These are phyloP conservation scores for Starmerella sirachaensis DNA, from an alignment of 805 yeast species.

Conservation along the genomic window DNA sequence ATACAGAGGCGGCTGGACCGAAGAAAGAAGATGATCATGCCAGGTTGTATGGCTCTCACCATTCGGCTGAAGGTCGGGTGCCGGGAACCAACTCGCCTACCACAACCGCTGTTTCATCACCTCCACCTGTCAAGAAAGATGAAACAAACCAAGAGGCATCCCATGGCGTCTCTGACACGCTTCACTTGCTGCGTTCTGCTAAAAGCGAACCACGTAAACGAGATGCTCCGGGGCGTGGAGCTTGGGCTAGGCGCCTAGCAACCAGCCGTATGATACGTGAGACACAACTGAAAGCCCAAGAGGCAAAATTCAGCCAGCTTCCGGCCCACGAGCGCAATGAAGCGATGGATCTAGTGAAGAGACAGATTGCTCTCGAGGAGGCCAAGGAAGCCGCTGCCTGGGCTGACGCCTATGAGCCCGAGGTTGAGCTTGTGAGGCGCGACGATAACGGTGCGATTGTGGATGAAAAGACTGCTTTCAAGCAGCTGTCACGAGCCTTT, in stretches of 20 bases:
- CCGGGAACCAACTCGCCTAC: too few species aligned
- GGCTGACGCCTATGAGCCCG: slow-evolving; percentile 34
- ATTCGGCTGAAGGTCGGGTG: too few species aligned
- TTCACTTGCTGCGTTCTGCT: too few species aligned
- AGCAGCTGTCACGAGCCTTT: slow-evolving; percentile 61
- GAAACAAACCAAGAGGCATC: too few species aligned
- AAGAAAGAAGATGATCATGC: too few species aligned
- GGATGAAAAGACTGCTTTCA: slow-evolving; percentile 60
- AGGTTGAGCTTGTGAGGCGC: slow-evolving; percentile 40
- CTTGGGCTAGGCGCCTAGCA: slow-evolving; percentile 13
- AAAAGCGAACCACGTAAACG: too few species aligned
- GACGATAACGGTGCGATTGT: slow-evolving; percentile 54
- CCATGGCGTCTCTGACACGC: too few species aligned
- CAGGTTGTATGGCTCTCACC: too few species aligned
- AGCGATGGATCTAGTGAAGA: slow-evolving; percentile 23
- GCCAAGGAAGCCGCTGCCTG: slow-evolving; percentile 25
- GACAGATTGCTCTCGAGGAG: slow-evolving; percentile 22
- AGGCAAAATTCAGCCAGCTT: slow-evolving; percentile 21
- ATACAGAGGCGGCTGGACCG: too few species aligned
- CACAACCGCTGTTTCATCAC: too few species aligned
- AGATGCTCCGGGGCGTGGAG: background rate
- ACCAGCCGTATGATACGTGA: slow-evolving; percentile 18
- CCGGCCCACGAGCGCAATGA: slow-evolving; percentile 28
- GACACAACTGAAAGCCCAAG: slow-evolving; percentile 19
- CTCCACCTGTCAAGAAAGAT: too few species aligned